Base-by-base conservation (phyloP, 2,329 filamentous ascomycete genomes). In the Botryotinia narcissicola region DNA sequence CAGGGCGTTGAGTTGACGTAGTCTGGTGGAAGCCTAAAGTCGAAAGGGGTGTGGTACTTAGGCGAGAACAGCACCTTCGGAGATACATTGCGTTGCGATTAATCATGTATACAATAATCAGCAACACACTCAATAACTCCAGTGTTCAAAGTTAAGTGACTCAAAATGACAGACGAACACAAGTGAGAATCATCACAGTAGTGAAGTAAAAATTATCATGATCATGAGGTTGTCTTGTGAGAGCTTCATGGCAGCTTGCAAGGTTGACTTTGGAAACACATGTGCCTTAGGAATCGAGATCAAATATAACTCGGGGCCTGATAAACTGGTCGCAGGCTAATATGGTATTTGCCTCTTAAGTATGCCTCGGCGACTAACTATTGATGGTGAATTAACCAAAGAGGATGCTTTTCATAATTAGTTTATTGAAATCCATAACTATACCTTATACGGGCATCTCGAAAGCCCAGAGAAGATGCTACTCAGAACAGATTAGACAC, bases 101-200 rank as follows among this genome's bases (percentile, higher is more conserved):
- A 42, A 57, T 42, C 25, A 32, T 22, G 66, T 7, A 68, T 22
- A 32, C 32, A 25, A 32, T n/a, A 22, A 18, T 42, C 37, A n/a
- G 35, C 35, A 20, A 57, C 18, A 42, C 10, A 4, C n/a, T 29
- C 22, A 69, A 32, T 32, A 25, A 32, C 35, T 22, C 25, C 37
- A 57, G 51, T 69, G 18, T 16, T 44, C 48, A 32, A 29, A 7
- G 10, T 57, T 32, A 14, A 57, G 66, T 69, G 35, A 69, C 48
- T 69, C 48, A 42, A 29, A 16, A 40, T 22, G 32, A 42, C n/a
- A 61, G 22, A 18, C 48, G 10, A 32, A 35, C 71, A 72, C 71
- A 72, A 72, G 71, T 69, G 51, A 69, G 63, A 61, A 60, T 68
- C 62, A 69, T 72, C 40, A 16, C 32, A 59, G 40, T 40, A 59